Evolutionary conservation across 164 flowering plant species (phyloP), one percentile per base, ranked within the genome.

Genomic region (Sextonia rubra): DNA sequence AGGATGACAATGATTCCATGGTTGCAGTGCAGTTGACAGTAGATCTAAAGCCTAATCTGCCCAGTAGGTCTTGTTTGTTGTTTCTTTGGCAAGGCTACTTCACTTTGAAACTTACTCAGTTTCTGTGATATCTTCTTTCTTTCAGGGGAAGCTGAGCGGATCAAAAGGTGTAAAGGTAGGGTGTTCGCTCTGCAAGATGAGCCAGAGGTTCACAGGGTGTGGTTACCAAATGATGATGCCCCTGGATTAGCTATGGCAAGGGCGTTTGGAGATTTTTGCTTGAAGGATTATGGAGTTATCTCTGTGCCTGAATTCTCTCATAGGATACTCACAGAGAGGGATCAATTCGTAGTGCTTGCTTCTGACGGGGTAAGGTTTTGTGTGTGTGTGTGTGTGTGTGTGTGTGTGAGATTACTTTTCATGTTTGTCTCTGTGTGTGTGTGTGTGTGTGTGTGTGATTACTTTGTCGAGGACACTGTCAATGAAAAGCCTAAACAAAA

Each of bases 171-270:
- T 74, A 89, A 84, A 75, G 99, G 99, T 66, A 83, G 98, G 77
- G 97, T 95, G 20, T 95, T 92, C 81, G 97, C 99, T 47, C 77
- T 95, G 82, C 92, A 91, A 82, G 97, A 91, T 79, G 99, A 95
- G 76, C 99, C 98, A 60, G 96, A 90, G 79, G 98, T 95, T 71
- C 83, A 83, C 52, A 83, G 98, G 73, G 94, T 91, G 63, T 91
- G 97, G 97, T 75, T 91, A 80, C 97, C 97, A 8, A 84, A 81
- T 77, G 94, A 88, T 78, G 88, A 91, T 81, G 89, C 89, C 64
- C 97, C 97, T 60, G 97, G 97, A 14, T 76, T 91, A 73, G 98
- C 99, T 74, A 95, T 95, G 99, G 95, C 99, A 68, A 84, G 99
- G 75, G 98, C 99, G 49, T 95, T 95, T 81, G 99, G 99, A 8